Evolutionary conservation across 345 rosid genomes (phyloP).

Genomic region (Eutrema heterophyllum): DNA sequence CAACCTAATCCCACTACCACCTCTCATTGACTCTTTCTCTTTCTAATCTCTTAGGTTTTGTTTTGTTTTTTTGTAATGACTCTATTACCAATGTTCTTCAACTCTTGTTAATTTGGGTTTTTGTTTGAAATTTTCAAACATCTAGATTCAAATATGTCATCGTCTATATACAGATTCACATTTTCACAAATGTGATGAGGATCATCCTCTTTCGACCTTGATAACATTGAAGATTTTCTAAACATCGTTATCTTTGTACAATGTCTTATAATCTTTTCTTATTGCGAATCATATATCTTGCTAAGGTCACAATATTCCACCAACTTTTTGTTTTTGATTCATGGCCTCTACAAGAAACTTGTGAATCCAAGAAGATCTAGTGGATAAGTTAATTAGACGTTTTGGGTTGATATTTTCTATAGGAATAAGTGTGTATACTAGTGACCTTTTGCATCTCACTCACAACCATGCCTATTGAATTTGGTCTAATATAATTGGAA

Average conservation of each 20-base stretch:
- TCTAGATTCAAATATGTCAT: not conserved
- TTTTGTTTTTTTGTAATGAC: not conserved
- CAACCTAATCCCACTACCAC: constrained; percentile 28
- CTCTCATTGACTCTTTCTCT: constrained; percentile 18
- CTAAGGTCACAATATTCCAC: not conserved
- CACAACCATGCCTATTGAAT: too few relatives aligned
- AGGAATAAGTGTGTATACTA: too few relatives aligned
- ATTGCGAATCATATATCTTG: not conserved
- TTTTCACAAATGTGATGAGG: not conserved
- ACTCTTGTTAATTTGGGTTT: not conserved
- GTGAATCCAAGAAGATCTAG: not conserved
- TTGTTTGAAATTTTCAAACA: not conserved
- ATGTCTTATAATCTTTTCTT: not conserved
- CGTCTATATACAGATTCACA: not conserved
- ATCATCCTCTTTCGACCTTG: not conserved
- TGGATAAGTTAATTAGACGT: not conserved
- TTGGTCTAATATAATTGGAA: too few relatives aligned
- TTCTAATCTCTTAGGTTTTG: not conserved
- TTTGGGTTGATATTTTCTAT: not conserved
- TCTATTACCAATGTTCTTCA: not conserved
- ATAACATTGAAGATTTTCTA: not conserved
- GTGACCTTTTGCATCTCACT: too few relatives aligned
- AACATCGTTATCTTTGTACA: not conserved
- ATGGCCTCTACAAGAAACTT: not conserved
- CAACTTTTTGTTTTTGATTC: not conserved